Percentiles rank a stretch among this genome's conserved stretches.
Conservation (phyloP, 345 rosid genomes). For the Cardamine resedifolia region DNA sequence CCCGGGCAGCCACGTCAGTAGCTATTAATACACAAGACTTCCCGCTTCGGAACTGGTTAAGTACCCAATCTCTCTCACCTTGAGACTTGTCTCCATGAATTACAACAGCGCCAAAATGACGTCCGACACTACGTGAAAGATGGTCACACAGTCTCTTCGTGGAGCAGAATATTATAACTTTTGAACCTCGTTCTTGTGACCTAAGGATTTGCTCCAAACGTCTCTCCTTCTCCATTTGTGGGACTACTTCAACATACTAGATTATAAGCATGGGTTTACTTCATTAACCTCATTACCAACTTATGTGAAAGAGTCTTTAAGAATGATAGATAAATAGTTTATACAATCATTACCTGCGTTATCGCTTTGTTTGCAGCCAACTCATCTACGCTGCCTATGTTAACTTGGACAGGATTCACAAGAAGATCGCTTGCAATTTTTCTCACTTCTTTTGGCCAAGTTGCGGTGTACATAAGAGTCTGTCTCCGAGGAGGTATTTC, state of each 20-base stretch:
- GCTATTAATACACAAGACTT: slow-evolving; percentile 85
- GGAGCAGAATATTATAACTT: slow-evolving; percentile 84
- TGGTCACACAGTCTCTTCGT: slow-evolving; percentile 93
- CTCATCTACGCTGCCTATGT: slow-evolving; percentile 93
- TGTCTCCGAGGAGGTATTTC: slow-evolving; percentile 89
- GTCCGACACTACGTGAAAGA: slow-evolving; percentile 80
- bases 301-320: background rate
- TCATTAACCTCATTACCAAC: slow-evolving; percentile 19
- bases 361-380: slow-evolving; percentile 95
- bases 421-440: slow-evolving; percentile 92
- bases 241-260: slow-evolving; percentile 91
- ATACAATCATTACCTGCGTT: slow-evolving; percentile 66
- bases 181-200: slow-evolving; percentile 90
- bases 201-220: slow-evolving; percentile 90
- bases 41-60: slow-evolving; percentile 85
- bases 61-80: slow-evolving; percentile 93
- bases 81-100: slow-evolving; percentile 98
- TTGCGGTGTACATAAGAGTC: slow-evolving; percentile 96
- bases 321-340: background rate
- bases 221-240: slow-evolving; percentile 91
- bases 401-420: slow-evolving; percentile 91
- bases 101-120: slow-evolving; percentile 79
- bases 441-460: slow-evolving; percentile 98
- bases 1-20: slow-evolving; percentile 98
- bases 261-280: background rate